phyloP scores from a whole-genome alignment of 2,329 filamentous ascomycete genomes.

The Fusarium luffae region DNA sequence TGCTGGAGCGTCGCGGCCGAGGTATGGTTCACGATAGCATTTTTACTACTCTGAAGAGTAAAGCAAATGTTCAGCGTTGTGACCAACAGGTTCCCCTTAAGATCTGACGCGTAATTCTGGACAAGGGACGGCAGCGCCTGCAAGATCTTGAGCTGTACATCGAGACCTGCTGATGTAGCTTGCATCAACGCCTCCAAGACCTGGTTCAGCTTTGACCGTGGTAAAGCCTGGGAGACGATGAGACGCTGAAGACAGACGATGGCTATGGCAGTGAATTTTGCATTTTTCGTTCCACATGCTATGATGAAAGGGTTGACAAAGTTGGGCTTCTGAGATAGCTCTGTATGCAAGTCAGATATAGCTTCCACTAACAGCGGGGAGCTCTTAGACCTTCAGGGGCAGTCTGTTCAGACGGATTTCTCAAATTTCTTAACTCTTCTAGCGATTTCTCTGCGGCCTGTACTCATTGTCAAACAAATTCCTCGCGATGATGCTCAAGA shows the following conservation, averaged over 20 bases:
- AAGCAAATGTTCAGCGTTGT: slow-evolving; percentile 91
- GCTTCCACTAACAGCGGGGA: slow-evolving; percentile 20
- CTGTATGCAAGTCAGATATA: slow-evolving; percentile 58
- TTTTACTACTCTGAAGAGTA: slow-evolving; percentile 89
- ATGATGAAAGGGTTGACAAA: slow-evolving; percentile 96
- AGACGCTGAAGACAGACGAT: slow-evolving; percentile 90
- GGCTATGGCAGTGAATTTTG: slow-evolving; percentile 88
- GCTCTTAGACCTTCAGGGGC: slow-evolving; percentile 51
- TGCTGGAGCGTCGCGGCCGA: slow-evolving; percentile 97
- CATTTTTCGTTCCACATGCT: slow-evolving; percentile 89
- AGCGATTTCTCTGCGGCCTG: slow-evolving; percentile 94
- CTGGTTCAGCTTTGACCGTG: slow-evolving; percentile 82
- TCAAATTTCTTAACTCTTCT: slow-evolving; percentile 78
- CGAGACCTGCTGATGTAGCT: slow-evolving; percentile 81
- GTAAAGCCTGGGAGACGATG: slow-evolving; percentile 82
- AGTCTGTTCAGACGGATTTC: slow-evolving; percentile 51
- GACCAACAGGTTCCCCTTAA: slow-evolving; percentile 84
- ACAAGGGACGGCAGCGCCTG: slow-evolving; percentile 90
- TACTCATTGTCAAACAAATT: slow-evolving; percentile 1
- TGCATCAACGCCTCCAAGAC: slow-evolving; percentile 89
- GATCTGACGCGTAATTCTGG: slow-evolving; percentile 86
- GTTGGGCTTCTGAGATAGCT: slow-evolving; percentile 81
- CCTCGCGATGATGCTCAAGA: background rate
- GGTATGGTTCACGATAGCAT: slow-evolving; percentile 92
- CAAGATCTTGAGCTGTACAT: slow-evolving; percentile 95